A percentile compares a stretch with the other conserved stretches of the same genome.
Evolutionary conservation across 441 rosid species (phyloP).

Genomic region (Bruguiera hainesii): DNA sequence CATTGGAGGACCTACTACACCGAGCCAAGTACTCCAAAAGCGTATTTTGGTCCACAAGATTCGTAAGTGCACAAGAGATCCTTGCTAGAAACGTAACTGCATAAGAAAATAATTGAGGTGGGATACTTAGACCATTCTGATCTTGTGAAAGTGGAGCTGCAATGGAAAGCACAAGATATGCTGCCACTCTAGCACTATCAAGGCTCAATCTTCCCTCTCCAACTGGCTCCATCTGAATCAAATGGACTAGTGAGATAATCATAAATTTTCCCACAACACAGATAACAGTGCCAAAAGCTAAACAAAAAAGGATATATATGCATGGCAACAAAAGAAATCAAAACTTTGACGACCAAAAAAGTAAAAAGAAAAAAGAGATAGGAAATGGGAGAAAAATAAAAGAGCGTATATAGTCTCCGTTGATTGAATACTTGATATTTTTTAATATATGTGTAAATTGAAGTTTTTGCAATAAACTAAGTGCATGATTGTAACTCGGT

Average conservation of each 20-base stretch:
- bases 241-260: constrained; percentile 22
- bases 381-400: background rate
- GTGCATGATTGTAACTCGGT: no score
- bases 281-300: background rate
- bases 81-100: constrained; percentile 76
- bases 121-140: constrained; percentile 36
- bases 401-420: no score
- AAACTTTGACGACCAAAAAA: background rate
- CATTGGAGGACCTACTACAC: constrained; percentile 45
- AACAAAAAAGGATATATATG: background rate
- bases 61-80: constrained; percentile 63
- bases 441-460: no score
- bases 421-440: no score
- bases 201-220: constrained; percentile 49
- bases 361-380: background rate
- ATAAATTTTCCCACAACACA: constrained; percentile 14
- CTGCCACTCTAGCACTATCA: constrained; percentile 58
- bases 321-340: background rate
- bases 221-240: constrained; percentile 68
- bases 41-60: constrained; percentile 54
- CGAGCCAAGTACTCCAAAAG: constrained; percentile 63
- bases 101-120: constrained; percentile 69
- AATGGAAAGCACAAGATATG: constrained; percentile 71
- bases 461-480: no score
- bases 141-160: constrained; percentile 58